Evolutionary conservation across 176 grass and related monocot genomes (phyloP).

Genomic region (Oryza meridionalis): DNA sequence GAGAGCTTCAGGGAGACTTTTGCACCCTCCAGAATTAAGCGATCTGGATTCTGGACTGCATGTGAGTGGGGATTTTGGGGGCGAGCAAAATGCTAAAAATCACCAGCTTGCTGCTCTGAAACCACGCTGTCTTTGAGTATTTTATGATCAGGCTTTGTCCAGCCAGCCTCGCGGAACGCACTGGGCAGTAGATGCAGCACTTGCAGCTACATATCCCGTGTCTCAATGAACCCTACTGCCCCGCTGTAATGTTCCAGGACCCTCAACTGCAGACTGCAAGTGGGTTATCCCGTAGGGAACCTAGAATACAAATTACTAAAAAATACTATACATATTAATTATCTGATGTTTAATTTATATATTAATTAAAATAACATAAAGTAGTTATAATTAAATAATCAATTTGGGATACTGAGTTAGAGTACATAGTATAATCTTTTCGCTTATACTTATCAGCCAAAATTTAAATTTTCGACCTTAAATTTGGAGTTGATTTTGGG

Average conservation of each 20-base stretch:
- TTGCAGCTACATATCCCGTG: not conserved
- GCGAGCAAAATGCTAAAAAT: slow-evolving; percentile 9
- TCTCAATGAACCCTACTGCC: slow-evolving; percentile 1
- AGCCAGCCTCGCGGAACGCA: not conserved
- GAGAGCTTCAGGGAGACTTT: not conserved
- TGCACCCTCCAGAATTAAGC: not conserved
- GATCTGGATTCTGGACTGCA: slow-evolving; percentile 32
- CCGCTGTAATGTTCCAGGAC: slow-evolving; percentile 6
- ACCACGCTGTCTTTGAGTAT: slow-evolving; percentile 19
- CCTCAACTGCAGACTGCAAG: not conserved
- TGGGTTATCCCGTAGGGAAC: not conserved
- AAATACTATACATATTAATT: too few species aligned
- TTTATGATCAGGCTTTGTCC: not conserved
- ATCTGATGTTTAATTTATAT: too few species aligned
- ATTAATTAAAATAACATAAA: too few species aligned
- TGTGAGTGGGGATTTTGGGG: not conserved
- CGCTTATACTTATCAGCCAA: too few species aligned
- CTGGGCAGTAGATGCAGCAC: not conserved
- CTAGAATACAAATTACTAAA: too few species aligned
- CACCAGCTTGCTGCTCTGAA: slow-evolving; percentile 20
- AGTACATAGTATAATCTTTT: too few species aligned
- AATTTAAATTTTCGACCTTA: too few species aligned
- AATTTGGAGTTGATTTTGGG: too few species aligned
- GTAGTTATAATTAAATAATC: too few species aligned
- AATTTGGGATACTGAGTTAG: too few species aligned